A percentile compares a stretch with the other conserved stretches of the same genome.
Conservation (phyloP, 352 stramenopile genomes). For the Globisporangium apiculatum region DNA sequence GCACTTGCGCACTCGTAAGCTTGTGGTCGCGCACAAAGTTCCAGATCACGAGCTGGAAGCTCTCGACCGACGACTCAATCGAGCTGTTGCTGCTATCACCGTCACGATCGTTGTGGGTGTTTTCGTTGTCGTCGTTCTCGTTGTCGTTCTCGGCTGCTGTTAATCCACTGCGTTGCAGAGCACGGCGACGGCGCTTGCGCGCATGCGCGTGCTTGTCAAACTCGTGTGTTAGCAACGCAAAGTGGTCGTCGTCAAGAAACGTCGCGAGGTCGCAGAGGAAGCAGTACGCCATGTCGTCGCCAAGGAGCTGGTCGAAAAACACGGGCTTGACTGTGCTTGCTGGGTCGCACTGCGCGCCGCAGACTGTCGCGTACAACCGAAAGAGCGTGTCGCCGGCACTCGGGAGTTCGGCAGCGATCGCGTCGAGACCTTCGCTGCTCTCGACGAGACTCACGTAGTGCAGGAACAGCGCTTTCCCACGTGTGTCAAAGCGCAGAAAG, state of each 20-base stretch:
- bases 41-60: slow-evolving; percentile 53
- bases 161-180: not conserved
- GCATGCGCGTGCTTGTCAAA: slow-evolving; percentile 46
- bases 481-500: slow-evolving; percentile 52
- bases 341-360: slow-evolving; percentile 19
- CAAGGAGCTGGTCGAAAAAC: slow-evolving; percentile 53
- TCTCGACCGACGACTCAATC: slow-evolving; percentile 25
- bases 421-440: slow-evolving; percentile 42
- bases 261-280: slow-evolving; percentile 56
- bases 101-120: slow-evolving; percentile 6
- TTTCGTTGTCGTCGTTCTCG: slow-evolving; percentile 8
- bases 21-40: slow-evolving; percentile 52
- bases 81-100: slow-evolving; percentile 4
- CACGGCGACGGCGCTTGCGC: slow-evolving; percentile 16
- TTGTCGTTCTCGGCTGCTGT: slow-evolving; percentile 19
- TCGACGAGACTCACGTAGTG: slow-evolving; percentile 51
- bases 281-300: slow-evolving; percentile 61
- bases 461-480: slow-evolving; percentile 53
- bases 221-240: slow-evolving; percentile 51
- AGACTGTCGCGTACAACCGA: slow-evolving; percentile 46
- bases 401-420: slow-evolving; percentile 42
- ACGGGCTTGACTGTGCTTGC: slow-evolving; percentile 29
- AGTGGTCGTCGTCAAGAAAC: slow-evolving; percentile 59
- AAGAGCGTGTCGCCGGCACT: slow-evolving; percentile 57
- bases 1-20: slow-evolving; percentile 35